Percentiles rank a stretch among this genome's conserved stretches.
Evolutionary conservation across 2,329 filamentous ascomycete species (phyloP).

Genomic region (Aureobasidium sp.): DNA sequence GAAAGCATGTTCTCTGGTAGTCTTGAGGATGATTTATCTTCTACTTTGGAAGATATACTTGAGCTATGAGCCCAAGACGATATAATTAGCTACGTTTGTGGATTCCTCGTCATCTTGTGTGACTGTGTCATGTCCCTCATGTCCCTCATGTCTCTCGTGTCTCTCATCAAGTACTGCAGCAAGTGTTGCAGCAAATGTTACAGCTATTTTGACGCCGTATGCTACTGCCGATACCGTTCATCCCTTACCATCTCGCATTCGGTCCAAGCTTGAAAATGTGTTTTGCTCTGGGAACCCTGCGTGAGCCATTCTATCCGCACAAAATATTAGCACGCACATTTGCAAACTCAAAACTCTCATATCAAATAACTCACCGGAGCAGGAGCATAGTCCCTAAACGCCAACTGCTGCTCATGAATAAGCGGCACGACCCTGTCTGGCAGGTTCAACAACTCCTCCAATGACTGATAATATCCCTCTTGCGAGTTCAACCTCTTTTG

Average conservation of each 20-base stretch:
- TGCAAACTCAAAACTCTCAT: background rate
- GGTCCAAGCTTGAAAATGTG: background rate
- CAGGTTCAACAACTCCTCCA: slow-evolving; percentile 19
- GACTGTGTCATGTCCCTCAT: too few species aligned
- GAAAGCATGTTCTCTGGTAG: background rate
- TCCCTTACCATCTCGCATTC: background rate
- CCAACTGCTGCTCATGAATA: slow-evolving; percentile 18
- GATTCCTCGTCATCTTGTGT: background rate
- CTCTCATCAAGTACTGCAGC: too few species aligned
- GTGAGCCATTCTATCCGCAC: background rate
- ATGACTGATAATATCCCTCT: background rate
- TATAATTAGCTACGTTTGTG: too few species aligned
- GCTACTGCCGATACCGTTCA: too few species aligned
- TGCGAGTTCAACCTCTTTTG: background rate
- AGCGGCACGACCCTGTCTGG: slow-evolving; percentile 16
- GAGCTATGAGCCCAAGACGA: background rate
- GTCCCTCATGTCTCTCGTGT: too few species aligned
- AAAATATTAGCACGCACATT: background rate
- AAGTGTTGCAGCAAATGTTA: too few species aligned
- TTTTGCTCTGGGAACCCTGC: background rate
- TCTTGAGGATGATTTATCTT: background rate
- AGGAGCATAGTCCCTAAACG: slow-evolving; percentile 11
- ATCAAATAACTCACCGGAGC: slow-evolving; percentile 4
- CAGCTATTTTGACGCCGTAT: too few species aligned
- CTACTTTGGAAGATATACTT: background rate